phyloP scores from a whole-genome alignment of 495 filamentous ascomycete species.

The Pseudevernia furfuracea region DNA sequence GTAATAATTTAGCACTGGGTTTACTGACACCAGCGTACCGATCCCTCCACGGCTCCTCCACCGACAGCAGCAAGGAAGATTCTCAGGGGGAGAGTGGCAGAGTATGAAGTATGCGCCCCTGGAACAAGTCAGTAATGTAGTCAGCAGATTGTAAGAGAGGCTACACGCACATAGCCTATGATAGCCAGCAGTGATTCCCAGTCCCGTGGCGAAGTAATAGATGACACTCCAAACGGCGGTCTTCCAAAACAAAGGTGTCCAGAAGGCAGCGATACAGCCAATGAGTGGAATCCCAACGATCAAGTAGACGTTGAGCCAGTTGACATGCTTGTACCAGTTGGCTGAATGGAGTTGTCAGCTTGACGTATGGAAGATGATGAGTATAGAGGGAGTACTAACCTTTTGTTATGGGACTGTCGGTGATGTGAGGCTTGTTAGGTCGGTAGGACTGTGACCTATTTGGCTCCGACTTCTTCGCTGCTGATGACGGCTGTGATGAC shows the following conservation, averaged over 20 bases:
- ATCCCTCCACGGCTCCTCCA: slow-evolving; percentile 92
- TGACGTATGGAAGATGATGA: not conserved
- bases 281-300: slow-evolving; percentile 77
- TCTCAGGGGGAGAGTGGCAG: slow-evolving; percentile 76
- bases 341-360: slow-evolving; percentile 42
- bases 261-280: slow-evolving; percentile 70
- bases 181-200: slow-evolving; percentile 46
- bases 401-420: slow-evolving; percentile 50
- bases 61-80: slow-evolving; percentile 89
- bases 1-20: not conserved
- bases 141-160: not conserved
- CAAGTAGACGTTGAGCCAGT: slow-evolving; percentile 85
- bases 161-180: slow-evolving; percentile 54
- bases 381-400: not conserved
- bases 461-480: slow-evolving; percentile 29
- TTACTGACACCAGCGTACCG: slow-evolving; percentile 70
- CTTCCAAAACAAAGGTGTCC: slow-evolving; percentile 67
- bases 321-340: slow-evolving; percentile 97
- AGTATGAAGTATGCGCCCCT: slow-evolving; percentile 94
- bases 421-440: slow-evolving; percentile 50
- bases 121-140: not conserved
- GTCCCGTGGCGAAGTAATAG: slow-evolving; percentile 55
- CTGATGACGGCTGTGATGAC: slow-evolving; percentile 25
- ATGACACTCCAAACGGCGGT: slow-evolving; percentile 73
- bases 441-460: slow-evolving; percentile 31